phyloP scores from a whole-genome alignment of 768 basidiomycete genomes.

The Leucosporidium yakuticum region DNA sequence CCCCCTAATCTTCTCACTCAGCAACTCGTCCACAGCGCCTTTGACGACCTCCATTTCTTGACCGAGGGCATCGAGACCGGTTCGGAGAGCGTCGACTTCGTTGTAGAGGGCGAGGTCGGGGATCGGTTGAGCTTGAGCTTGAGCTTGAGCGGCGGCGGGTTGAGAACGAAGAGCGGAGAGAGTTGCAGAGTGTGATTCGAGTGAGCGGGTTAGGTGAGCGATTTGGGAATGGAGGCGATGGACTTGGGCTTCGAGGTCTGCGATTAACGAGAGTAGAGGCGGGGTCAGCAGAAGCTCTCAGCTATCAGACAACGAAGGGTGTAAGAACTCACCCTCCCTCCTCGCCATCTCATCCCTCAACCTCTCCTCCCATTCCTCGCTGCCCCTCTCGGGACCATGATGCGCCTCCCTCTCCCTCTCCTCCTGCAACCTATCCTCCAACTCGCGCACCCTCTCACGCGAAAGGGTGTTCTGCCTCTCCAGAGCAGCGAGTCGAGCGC shows the following conservation, averaged over 20 bases:
- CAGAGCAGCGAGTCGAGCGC: constrained; percentile 10
- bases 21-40: constrained; percentile 70
- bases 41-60: constrained; percentile 86
- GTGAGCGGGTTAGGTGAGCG: constrained; percentile 11
- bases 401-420: neutral
- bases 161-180: constrained; percentile 7
- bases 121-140: constrained; percentile 1
- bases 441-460: constrained; percentile 25
- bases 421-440: constrained; percentile 18
- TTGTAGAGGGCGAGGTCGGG: constrained; percentile 33
- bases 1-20: constrained; percentile 51
- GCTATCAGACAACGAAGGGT: neutral
- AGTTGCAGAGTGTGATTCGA: constrained; percentile 2
- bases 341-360: constrained; percentile 22
- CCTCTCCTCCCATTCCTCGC: constrained; percentile 4
- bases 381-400: neutral
- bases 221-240: constrained; percentile 8
- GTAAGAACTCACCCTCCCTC: neutral
- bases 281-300: neutral
- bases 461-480: constrained; percentile 35
- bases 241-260: constrained; percentile 17
- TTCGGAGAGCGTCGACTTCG: constrained; percentile 62
- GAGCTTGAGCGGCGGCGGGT: neutral
- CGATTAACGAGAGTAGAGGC: neutral
- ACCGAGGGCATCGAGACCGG: constrained; percentile 72